Evolutionary conservation across 2,329 filamentous ascomycete species (phyloP).

Genomic region (Chrysosporium queenslandicum): DNA sequence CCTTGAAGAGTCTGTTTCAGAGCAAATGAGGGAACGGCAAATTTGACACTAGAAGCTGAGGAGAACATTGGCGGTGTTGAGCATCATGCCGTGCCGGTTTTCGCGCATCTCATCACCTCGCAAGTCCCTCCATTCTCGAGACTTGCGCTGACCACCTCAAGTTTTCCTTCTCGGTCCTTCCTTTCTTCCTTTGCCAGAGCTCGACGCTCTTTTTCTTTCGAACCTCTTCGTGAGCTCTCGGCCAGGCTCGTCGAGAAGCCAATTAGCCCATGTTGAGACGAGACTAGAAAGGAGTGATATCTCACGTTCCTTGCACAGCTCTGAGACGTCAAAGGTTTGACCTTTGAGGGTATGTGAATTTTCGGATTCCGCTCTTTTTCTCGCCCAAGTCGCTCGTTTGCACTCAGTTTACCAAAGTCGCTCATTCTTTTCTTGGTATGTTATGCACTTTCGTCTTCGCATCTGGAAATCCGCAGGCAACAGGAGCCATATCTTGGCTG

Average conservation of each 20-base stretch:
- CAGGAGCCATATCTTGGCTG: background rate
- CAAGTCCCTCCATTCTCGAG: background rate
- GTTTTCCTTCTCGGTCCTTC: background rate
- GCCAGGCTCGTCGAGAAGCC: conserved; percentile 8
- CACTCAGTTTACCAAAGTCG: conserved; percentile 4
- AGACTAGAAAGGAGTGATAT: background rate
- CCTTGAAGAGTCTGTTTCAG: conserved; percentile 9
- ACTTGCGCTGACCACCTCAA: background rate
- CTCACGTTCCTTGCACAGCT: background rate
- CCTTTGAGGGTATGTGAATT: background rate
- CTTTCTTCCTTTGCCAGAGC: conserved; percentile 5
- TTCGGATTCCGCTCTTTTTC: background rate
- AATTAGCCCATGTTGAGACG: background rate
- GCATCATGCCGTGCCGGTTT: conserved; percentile 1
- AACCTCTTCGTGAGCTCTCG: conserved; percentile 2
- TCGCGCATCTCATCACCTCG: background rate
- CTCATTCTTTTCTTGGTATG: conserved; percentile 10
- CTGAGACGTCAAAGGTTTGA: conserved; percentile 12
- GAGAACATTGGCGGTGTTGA: conserved; percentile 2
- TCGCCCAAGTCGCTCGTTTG: conserved; percentile 12
- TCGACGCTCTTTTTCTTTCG: conserved; percentile 10
- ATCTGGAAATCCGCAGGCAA: background rate
- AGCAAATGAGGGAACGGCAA: conserved; percentile 8
- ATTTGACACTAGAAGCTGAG: background rate
- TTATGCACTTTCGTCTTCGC: conserved; percentile 1